Evolutionary conservation across 176 grass and related monocot species (phyloP).

Genomic region (Themeda triandra): DNA sequence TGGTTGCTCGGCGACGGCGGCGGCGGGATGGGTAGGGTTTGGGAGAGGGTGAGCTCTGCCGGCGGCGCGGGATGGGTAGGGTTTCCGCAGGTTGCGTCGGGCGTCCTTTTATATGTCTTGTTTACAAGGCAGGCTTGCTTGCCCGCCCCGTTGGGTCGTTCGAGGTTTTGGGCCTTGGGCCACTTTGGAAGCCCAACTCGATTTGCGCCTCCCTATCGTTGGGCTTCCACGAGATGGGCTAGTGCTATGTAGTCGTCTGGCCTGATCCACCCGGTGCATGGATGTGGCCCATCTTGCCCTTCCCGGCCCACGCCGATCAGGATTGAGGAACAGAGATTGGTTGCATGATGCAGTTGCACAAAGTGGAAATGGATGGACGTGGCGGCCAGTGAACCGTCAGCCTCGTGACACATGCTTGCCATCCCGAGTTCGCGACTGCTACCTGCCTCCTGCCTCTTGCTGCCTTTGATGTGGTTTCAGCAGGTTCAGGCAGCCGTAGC

Average conservation of each 20-base stretch:
- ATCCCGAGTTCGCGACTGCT: no score
- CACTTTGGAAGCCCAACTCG: no score
- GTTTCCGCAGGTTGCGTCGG: not conserved
- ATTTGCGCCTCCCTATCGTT: fast-evolving
- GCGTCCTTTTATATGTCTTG: not conserved
- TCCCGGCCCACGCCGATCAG: not conserved
- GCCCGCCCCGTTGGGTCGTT: not conserved
- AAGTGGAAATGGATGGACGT: not conserved
- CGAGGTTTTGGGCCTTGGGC: not conserved
- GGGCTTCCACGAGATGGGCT: no score
- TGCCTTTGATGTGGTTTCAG: not conserved
- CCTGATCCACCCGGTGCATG: not conserved
- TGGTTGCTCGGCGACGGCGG: not conserved
- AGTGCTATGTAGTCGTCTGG: no score
- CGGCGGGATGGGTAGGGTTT: not conserved
- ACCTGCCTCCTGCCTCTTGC: no score
- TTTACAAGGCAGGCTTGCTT: not conserved
- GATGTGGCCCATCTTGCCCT: not conserved
- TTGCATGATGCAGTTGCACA: not conserved
- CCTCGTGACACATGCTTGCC: no score
- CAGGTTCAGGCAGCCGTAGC: not conserved
- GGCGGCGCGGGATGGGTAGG: not conserved
- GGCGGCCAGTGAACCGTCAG: no score
- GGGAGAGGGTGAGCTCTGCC: not conserved
- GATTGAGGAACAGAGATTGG: not conserved